Percentiles rank a stretch among this genome's conserved stretches.
Conservation (phyloP, 1,284 basidiomycete genomes). For the Trichosporon inkin region DNA sequence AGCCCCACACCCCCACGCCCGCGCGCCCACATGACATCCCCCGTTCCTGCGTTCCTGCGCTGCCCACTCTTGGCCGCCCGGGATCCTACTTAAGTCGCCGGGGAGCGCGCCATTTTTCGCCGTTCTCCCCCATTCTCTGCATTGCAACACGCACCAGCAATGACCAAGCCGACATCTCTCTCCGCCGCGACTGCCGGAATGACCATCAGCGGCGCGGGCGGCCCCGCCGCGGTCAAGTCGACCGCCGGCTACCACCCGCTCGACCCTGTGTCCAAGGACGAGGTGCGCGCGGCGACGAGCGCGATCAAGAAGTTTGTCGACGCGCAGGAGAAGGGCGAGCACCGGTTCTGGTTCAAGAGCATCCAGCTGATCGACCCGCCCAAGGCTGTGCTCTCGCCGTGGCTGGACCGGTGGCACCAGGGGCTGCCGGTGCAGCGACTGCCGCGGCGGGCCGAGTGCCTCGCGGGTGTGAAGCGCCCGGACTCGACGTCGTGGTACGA, state of each 20-base stretch:
- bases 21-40: too few relatives aligned
- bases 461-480: constrained; percentile 24
- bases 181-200: not conserved
- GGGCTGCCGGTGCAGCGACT: constrained; percentile 11
- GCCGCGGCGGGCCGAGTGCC: constrained; percentile 20
- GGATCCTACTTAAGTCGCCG: too few relatives aligned
- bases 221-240: not conserved
- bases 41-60: too few relatives aligned
- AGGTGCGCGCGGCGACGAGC: constrained; percentile 36
- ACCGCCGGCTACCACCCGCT: constrained; percentile 43
- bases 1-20: too few relatives aligned
- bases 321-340: constrained; percentile 11
- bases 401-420: constrained; percentile 24
- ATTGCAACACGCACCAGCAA: constrained; percentile 2
- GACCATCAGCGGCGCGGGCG: constrained; percentile 3
- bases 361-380: constrained; percentile 33
- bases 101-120: not conserved
- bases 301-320: constrained; percentile 15
- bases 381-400: constrained; percentile 33
- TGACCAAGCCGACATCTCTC: constrained; percentile 4
- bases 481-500: constrained; percentile 19
- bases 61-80: too few relatives aligned
- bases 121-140: not conserved
- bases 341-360: constrained; percentile 37
- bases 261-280: constrained; percentile 46